A percentile compares a stretch with the other conserved stretches of the same genome.
phyloP scores from a whole-genome alignment of 495 filamentous ascomycete genomes.

The Penicillium atrosanguineum region DNA sequence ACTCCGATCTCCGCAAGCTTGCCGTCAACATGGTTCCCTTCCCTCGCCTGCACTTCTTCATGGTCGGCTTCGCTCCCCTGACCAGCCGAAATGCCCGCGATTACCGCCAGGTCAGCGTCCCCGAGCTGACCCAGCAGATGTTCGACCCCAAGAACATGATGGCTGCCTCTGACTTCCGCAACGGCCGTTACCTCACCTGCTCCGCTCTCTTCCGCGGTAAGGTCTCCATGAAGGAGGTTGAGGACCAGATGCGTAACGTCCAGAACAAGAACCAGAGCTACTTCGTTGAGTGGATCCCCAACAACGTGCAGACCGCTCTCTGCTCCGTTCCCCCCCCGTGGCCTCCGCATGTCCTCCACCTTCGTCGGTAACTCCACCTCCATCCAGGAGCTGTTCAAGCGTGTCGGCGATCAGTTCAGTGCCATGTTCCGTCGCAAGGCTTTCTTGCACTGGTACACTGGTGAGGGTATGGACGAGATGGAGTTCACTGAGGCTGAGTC shows the following conservation, averaged over 20 bases:
- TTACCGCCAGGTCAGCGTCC: conserved; percentile 97
- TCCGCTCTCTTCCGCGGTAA: conserved; percentile 99
- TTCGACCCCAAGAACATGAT: conserved; percentile 99
- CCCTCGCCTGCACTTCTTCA: conserved; percentile 99
- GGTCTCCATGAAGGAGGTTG: conserved; percentile 99
- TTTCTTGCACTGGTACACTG: conserved; percentile 99
- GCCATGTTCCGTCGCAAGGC: conserved; percentile 99
- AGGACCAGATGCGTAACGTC: conserved; percentile 99
- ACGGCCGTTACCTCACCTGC: conserved; percentile 99
- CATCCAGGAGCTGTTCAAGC: conserved; percentile 99
- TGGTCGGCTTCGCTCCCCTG: conserved; percentile 99
- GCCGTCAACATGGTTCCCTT: conserved; percentile 99
- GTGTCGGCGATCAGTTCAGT: conserved; percentile 98
- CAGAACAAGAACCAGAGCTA: conserved; percentile 99
- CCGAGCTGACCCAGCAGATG: conserved; percentile 99
- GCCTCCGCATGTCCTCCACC: conserved; percentile 98
- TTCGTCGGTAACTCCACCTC: conserved; percentile 99
- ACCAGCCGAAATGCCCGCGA: conserved; percentile 91
- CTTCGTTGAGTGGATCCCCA: conserved; percentile 99
- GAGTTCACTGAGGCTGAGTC: conserved; percentile 99
- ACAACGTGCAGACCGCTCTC: conserved; percentile 99
- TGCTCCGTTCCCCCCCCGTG: conserved; percentile 97
- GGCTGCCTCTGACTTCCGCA: conserved; percentile 99
- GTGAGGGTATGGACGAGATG: conserved; percentile 99
- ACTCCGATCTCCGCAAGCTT: conserved; percentile 99